These are phyloP conservation scores for Salvia miltiorrhiza DNA, from an alignment of 257 asterid genomes.

Conservation along the genomic window DNA sequence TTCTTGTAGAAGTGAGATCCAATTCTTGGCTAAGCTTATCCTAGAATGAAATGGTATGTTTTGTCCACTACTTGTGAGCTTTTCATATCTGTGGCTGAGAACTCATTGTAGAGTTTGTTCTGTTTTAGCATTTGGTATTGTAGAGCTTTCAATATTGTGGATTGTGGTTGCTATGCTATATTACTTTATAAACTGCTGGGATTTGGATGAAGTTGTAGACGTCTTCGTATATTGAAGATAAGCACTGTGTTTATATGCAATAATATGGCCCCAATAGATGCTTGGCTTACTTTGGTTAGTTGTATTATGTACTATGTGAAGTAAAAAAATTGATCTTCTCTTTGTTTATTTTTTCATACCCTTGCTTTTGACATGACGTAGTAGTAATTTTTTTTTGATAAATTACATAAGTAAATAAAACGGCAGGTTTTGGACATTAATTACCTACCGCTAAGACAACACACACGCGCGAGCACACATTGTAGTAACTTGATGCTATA, in stretches of 20 bases:
- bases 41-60: background rate
- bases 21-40: background rate
- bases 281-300: background rate
- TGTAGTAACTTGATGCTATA: background rate
- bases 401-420: no score
- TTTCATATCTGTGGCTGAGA: constrained; percentile 15
- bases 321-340: background rate
- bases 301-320: background rate
- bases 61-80: constrained; percentile 19
- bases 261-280: background rate
- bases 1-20: background rate
- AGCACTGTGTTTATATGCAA: background rate
- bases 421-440: no score
- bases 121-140: background rate
- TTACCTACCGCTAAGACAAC: no score
- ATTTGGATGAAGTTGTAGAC: constrained; percentile 14
- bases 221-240: background rate
- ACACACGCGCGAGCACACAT: no score
- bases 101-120: background rate
- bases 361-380: background rate
- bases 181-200: background rate
- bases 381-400: no score
- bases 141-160: background rate
- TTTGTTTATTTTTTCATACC: background rate
- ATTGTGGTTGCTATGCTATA: constrained; percentile 10